phyloP scores from a whole-genome alignment of 805 yeast genomes.

The Kodamaea neixiangensis region DNA sequence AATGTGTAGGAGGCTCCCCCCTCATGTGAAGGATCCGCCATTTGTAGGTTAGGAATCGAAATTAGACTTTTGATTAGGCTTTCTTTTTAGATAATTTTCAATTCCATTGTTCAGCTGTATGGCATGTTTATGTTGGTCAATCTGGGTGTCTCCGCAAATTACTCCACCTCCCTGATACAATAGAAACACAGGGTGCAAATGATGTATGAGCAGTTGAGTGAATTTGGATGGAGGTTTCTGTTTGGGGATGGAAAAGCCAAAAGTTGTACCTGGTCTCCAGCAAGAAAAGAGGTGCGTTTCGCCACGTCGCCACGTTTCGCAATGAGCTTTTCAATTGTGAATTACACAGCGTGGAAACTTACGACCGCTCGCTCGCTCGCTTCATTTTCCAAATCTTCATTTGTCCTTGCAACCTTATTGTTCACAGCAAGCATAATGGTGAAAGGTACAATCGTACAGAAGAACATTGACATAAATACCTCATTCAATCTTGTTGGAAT shows the following conservation, averaged over 20 bases:
- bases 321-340: no score
- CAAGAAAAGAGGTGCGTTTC: not conserved
- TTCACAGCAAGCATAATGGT: not conserved
- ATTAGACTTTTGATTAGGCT: not conserved
- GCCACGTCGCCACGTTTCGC: not conserved
- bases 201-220: not conserved
- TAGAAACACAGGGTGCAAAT: not conserved
- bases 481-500: not conserved
- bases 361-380: not conserved
- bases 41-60: not conserved
- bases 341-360: no score
- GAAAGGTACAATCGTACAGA: not conserved
- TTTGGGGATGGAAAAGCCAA: not conserved
- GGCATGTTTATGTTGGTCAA: not conserved
- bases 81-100: not conserved
- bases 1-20: not conserved
- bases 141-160: not conserved
- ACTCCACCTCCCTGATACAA: not conserved
- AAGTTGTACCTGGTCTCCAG: not conserved
- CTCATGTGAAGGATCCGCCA: no score
- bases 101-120: not conserved
- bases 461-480: not conserved
- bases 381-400: not conserved
- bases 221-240: not conserved
- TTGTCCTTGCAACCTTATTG: not conserved